A percentile compares a stretch with the other conserved stretches of the same genome.
Evolutionary conservation across 331 rosid species (phyloP).

Genomic region (Saraca asoca): DNA sequence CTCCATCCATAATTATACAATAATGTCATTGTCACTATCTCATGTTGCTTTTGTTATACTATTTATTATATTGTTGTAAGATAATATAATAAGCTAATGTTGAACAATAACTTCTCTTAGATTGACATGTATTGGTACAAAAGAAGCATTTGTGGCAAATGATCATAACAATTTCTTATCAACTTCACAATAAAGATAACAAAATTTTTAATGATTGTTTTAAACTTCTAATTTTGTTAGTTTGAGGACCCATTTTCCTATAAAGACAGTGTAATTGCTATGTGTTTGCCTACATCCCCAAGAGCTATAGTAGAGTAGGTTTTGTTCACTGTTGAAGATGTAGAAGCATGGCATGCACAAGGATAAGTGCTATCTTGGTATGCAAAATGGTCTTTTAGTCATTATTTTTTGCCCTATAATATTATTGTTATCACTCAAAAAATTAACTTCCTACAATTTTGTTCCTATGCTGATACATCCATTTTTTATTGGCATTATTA

Average conservation of each 20-base stretch:
- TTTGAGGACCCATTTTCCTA: slow-evolving; percentile 84
- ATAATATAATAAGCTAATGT: not conserved
- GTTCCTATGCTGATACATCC: slow-evolving; percentile 23
- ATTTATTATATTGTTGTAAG: too few species aligned
- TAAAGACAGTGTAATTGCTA: slow-evolving; percentile 74
- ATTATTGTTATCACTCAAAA: slow-evolving; percentile 6
- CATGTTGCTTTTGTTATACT: too few species aligned
- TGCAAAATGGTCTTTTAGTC: not conserved
- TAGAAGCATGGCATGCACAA: slow-evolving; percentile 91
- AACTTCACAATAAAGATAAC: slow-evolving; percentile 23
- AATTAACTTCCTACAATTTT: not conserved
- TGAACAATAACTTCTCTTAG: not conserved
- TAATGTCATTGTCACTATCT: not conserved
- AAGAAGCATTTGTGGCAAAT: not conserved
- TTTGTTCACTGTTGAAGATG: slow-evolving; percentile 75
- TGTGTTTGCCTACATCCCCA: slow-evolving; percentile 95
- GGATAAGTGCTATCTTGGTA: slow-evolving; percentile 93
- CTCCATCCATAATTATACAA: slow-evolving; percentile 86
- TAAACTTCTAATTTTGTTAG: slow-evolving; percentile 45
- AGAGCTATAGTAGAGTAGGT: slow-evolving; percentile 95
- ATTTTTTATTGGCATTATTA: slow-evolving; percentile 12
- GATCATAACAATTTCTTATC: not conserved
- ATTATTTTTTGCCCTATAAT: not conserved
- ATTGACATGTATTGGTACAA: not conserved
- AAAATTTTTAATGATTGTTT: slow-evolving; percentile 25